These are phyloP conservation scores for Haematococcus lacustris DNA, from an alignment of 139 green algal genomes.

Conservation along the genomic window DNA sequence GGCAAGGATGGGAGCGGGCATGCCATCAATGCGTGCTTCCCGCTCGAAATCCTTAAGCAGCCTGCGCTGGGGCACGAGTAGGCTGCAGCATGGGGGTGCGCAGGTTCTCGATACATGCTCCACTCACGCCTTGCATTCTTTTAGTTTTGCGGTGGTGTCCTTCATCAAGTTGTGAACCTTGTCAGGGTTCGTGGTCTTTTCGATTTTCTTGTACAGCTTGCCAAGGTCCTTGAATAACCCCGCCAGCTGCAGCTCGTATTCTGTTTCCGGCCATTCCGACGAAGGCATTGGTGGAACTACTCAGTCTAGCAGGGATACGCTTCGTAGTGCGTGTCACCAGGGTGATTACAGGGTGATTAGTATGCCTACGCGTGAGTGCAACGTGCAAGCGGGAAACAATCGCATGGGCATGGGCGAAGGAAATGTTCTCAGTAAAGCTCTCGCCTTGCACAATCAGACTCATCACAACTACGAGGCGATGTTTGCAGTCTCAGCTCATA, in stretches of 20 bases:
- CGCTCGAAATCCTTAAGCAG: slow-evolving; percentile 88
- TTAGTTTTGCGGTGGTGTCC: slow-evolving; percentile 62
- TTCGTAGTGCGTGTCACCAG: no score
- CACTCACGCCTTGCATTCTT: slow-evolving; percentile 74
- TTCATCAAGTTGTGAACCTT: slow-evolving; percentile 63
- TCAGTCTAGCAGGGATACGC: no score
- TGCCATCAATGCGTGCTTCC: slow-evolving; percentile 68
- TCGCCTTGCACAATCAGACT: no score
- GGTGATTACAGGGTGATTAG: no score
- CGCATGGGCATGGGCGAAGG: no score
- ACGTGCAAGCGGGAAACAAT: no score
- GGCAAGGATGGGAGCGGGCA: slow-evolving; percentile 52
- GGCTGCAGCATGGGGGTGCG: background rate
- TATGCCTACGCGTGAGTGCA: no score
- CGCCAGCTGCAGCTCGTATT: slow-evolving; percentile 41
- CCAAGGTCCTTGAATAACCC: slow-evolving; percentile 35
- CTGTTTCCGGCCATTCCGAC: slow-evolving; percentile 17
- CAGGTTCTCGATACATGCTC: no score
- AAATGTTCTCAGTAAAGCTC: no score
- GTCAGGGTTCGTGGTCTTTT: slow-evolving; percentile 41
- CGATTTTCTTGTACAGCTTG: slow-evolving; percentile 55
- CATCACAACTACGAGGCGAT: no score
- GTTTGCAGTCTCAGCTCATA: no score
- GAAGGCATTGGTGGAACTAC: no score
- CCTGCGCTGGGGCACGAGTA: slow-evolving; percentile 35